phyloP scores from a whole-genome alignment of 1,284 basidiomycete genomes.

The Papiliotrema flavescens region DNA sequence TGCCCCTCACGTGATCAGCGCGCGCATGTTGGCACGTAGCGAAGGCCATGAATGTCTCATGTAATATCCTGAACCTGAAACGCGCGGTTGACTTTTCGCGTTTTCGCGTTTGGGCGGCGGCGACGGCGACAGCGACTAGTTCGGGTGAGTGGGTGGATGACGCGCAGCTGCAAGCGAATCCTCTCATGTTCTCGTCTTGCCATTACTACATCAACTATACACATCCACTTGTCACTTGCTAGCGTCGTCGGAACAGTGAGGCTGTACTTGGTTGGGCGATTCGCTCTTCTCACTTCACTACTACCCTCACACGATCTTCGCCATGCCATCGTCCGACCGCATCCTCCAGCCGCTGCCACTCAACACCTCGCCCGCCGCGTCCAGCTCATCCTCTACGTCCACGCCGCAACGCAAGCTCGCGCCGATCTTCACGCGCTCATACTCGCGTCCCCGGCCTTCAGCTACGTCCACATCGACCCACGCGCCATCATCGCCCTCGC shows the following conservation, averaged over 20 bases:
- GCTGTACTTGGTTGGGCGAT: not conserved
- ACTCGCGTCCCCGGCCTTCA: conserved; percentile 1
- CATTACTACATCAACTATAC: not conserved
- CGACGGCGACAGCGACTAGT: no score
- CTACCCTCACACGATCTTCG: not conserved
- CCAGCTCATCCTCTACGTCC: not conserved
- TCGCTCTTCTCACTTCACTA: not conserved
- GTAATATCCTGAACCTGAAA: not conserved
- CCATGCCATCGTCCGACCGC: not conserved
- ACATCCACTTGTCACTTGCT: not conserved
- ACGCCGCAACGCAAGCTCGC: conserved; percentile 15
- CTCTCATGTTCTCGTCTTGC: not conserved
- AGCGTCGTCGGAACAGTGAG: not conserved
- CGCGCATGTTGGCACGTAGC: no score
- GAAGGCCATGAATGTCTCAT: no score
- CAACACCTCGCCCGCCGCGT: not conserved
- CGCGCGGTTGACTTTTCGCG: not conserved
- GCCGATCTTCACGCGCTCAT: conserved; percentile 19
- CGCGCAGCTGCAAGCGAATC: not conserved
- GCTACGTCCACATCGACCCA: not conserved
- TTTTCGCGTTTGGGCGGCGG: not conserved
- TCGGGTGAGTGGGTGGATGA: no score
- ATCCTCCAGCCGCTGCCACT: not conserved
- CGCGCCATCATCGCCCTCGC: conserved; percentile 3
- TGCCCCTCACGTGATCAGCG: no score